A percentile compares a stretch with the other conserved stretches of the same genome.
Evolutionary conservation across 148 eudicot genomes (phyloP).

Genomic region (Rheum nobile): DNA sequence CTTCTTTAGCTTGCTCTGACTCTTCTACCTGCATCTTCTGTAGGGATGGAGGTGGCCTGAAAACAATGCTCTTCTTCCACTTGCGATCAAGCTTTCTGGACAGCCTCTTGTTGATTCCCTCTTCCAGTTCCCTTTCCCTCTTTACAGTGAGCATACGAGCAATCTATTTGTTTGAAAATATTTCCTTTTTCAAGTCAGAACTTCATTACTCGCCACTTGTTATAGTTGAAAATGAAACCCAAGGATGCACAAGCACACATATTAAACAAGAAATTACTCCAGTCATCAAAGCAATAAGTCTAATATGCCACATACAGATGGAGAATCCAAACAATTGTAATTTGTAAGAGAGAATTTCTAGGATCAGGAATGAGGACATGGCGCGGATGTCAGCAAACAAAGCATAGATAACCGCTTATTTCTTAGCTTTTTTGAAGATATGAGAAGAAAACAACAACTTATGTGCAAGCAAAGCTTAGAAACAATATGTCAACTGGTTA

Average conservation of each 20-base stretch:
- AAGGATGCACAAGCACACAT: not conserved
- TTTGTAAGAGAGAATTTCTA: too few relatives aligned
- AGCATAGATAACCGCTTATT: too few relatives aligned
- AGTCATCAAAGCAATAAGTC: not conserved
- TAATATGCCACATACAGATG: not conserved
- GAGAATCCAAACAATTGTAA: too few relatives aligned
- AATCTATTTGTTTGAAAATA: constrained; percentile 19
- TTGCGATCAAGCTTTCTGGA: constrained; percentile 77
- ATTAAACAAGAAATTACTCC: not conserved
- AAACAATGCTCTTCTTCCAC: constrained; percentile 77
- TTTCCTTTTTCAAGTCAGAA: not conserved
- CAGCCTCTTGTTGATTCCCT: constrained; percentile 69
- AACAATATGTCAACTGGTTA: too few relatives aligned
- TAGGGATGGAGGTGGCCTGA: constrained; percentile 74
- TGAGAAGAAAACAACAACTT: too few relatives aligned
- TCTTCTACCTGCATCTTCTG: constrained; percentile 59
- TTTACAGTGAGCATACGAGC: too few relatives aligned
- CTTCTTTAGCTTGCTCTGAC: constrained; percentile 54
- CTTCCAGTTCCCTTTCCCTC: constrained; percentile 81
- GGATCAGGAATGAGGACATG: too few relatives aligned
- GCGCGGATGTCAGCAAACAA: too few relatives aligned
- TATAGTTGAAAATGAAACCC: too few relatives aligned
- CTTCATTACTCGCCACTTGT: not conserved
- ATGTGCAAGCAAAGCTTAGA: too few relatives aligned
- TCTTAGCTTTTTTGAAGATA: too few relatives aligned